phyloP scores from a whole-genome alignment of 1,139 yeast species.

The Williopsis jadinii region DNA sequence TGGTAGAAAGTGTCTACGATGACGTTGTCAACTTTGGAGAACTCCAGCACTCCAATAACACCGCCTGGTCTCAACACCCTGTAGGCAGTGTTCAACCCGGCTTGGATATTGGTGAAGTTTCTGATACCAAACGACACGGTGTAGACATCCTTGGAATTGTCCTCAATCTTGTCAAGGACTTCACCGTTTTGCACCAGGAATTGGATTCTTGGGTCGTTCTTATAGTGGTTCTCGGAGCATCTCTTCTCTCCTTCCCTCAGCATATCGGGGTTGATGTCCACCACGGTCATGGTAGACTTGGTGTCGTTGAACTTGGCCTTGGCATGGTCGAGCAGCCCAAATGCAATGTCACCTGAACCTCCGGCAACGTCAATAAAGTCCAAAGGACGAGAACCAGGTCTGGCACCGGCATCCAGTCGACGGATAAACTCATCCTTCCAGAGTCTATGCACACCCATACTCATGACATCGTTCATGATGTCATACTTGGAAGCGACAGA shows the following conservation, averaged over 20 bases:
- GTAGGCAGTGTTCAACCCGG: constrained; percentile 88
- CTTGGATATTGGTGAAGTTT: constrained; percentile 90
- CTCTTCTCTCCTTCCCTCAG: constrained; percentile 84
- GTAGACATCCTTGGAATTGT: constrained; percentile 87
- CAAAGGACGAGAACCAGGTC: constrained; percentile 79
- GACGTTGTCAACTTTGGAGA: constrained; percentile 83
- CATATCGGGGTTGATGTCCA: constrained; percentile 96
- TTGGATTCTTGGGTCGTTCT: constrained; percentile 56
- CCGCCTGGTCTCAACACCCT: constrained; percentile 98
- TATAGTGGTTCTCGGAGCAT: constrained; percentile 39
- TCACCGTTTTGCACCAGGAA: constrained; percentile 94
- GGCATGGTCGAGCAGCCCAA: constrained; percentile 90
- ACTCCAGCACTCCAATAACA: constrained; percentile 92
- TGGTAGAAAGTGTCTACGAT: constrained; percentile 70
- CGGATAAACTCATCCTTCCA: constrained; percentile 93
- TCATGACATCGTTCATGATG: constrained; percentile 97
- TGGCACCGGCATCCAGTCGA: constrained; percentile 86
- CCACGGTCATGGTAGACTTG: constrained; percentile 77
- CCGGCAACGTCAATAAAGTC: constrained; percentile 96
- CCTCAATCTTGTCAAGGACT: constrained; percentile 72
- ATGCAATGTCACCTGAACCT: constrained; percentile 98
- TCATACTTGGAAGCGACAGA: constrained; percentile 94
- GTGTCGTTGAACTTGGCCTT: constrained; percentile 69
- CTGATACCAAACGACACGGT: constrained; percentile 97
- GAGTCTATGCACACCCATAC: constrained; percentile 85